phyloP scores from a whole-genome alignment of 192 early-diverging fungal species.

The Coemansia furcata region DNA sequence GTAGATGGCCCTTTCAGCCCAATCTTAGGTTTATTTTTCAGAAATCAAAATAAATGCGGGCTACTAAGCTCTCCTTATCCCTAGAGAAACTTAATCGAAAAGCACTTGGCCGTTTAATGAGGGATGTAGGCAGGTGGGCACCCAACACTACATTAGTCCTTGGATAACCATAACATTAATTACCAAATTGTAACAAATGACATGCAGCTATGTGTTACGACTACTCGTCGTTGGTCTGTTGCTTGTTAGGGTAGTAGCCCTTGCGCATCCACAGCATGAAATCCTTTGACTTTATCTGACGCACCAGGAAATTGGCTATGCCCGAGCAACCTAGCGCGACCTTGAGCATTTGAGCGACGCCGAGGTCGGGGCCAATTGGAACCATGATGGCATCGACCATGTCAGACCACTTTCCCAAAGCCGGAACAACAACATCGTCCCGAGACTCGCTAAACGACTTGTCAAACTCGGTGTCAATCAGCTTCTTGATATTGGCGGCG shows the following conservation, averaged over 20 bases:
- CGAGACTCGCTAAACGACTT: neutral
- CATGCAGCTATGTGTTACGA: neutral
- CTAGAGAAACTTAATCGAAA: no score
- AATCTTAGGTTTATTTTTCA: no score
- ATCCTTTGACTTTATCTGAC: conserved; percentile 36
- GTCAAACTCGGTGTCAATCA: conserved; percentile 37
- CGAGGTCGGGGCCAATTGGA: conserved; percentile 40
- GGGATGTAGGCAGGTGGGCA: no score
- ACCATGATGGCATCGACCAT: conserved; percentile 41
- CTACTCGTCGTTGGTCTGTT: neutral
- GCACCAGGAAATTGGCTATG: conserved; percentile 26
- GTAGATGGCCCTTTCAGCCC: no score
- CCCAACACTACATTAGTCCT: no score
- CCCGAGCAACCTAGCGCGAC: conserved; percentile 23
- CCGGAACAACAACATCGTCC: conserved; percentile 11
- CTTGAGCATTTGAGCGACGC: conserved; percentile 37
- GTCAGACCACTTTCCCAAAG: conserved; percentile 30
- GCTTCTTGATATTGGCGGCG: conserved; percentile 30
- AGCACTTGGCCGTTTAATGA: no score
- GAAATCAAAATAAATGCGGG: no score
- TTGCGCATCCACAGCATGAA: conserved; percentile 48
- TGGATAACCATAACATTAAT: no score
- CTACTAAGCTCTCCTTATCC: no score
- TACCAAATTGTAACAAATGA: neutral
- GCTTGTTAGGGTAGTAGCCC: conserved; percentile 15